phyloP scores from a whole-genome alignment of 495 filamentous ascomycete genomes.

The Penicillium tannophilum region DNA sequence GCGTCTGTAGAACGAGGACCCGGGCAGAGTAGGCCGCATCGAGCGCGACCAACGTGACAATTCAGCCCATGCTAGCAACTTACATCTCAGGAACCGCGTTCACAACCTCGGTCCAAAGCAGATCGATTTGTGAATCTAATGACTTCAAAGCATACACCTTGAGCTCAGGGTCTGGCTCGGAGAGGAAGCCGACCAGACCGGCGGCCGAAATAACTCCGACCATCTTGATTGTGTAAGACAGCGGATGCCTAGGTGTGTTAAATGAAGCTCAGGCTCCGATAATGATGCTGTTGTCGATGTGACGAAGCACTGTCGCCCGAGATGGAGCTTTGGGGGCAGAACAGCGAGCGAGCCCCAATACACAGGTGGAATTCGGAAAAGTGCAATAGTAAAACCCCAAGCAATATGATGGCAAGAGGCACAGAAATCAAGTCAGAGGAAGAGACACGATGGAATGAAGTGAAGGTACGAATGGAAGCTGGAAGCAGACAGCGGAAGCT shows the following conservation, averaged over 20 bases:
- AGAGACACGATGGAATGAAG: slow-evolving; percentile 29
- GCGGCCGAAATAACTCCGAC: slow-evolving; percentile 91
- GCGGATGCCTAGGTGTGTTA: slow-evolving; percentile 12
- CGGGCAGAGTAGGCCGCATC: slow-evolving; percentile 9
- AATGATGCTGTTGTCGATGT: slow-evolving; percentile 31
- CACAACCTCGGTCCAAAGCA: slow-evolving; percentile 96
- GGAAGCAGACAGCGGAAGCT: slow-evolving; percentile 42
- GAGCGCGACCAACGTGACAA: slow-evolving; percentile 1
- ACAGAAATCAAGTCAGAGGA: slow-evolving; percentile 23
- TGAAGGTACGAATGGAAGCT: slow-evolving; percentile 29
- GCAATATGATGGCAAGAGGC: slow-evolving; percentile 18
- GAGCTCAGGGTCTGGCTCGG: slow-evolving; percentile 90
- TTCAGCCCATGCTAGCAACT: slow-evolving; percentile 32
- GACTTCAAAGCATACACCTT: slow-evolving; percentile 92
- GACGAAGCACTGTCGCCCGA: slow-evolving; percentile 43
- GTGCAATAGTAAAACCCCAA: slow-evolving; percentile 15
- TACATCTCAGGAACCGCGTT: slow-evolving; percentile 91
- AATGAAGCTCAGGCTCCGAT: slow-evolving; percentile 18
- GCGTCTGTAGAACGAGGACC: slow-evolving; percentile 8
- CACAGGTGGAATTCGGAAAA: slow-evolving; percentile 10
- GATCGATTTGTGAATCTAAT: slow-evolving; percentile 92
- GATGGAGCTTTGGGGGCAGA: slow-evolving; percentile 35
- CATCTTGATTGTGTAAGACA: slow-evolving; percentile 57
- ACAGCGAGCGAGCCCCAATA: slow-evolving; percentile 25
- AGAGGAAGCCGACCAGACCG: slow-evolving; percentile 92